Evolutionary conservation across 176 grass and related monocot species (phyloP).

Genomic region (Oryza australiensis): DNA sequence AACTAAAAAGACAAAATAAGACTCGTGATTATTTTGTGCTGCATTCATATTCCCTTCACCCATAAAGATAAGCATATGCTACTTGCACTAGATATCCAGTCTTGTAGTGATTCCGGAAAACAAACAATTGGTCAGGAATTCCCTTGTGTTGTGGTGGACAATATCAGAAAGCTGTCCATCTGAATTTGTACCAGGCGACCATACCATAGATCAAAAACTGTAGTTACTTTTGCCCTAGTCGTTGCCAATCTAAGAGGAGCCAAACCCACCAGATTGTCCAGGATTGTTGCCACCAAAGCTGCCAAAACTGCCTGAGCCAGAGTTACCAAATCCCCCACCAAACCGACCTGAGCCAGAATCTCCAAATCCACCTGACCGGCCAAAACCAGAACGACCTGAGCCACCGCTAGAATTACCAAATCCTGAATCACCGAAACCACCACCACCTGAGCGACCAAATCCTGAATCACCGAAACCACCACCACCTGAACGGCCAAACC

Average conservation of each 20-base stretch:
- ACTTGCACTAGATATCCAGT: neutral
- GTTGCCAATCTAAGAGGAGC: conserved; percentile 26
- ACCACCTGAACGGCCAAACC: conserved; percentile 45
- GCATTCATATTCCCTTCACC: neutral
- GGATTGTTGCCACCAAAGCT: conserved; percentile 46
- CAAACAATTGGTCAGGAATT: neutral
- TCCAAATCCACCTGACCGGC: conserved; percentile 48
- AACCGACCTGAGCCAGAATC: conserved; percentile 46
- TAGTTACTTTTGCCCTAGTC: neutral
- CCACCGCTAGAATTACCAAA: conserved; percentile 40
- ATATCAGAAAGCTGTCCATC: neutral
- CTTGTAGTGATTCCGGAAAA: neutral
- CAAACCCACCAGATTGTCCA: conserved; percentile 30
- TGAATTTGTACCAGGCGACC: neutral
- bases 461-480: conserved; percentile 30
- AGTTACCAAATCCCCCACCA: conserved; percentile 46
- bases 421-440: conserved; percentile 41
- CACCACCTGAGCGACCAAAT: conserved; percentile 37
- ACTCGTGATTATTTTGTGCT: conserved; percentile 44
- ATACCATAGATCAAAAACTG: neutral
- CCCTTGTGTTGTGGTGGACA: neutral
- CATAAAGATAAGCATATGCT: neutral
- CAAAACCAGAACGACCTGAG: conserved; percentile 28
- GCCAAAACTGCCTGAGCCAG: conserved; percentile 55
- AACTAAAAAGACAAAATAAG: neutral